Base-by-base conservation (phyloP, 768 basidiomycete genomes). In the Gloeostereum incarnatum region DNA sequence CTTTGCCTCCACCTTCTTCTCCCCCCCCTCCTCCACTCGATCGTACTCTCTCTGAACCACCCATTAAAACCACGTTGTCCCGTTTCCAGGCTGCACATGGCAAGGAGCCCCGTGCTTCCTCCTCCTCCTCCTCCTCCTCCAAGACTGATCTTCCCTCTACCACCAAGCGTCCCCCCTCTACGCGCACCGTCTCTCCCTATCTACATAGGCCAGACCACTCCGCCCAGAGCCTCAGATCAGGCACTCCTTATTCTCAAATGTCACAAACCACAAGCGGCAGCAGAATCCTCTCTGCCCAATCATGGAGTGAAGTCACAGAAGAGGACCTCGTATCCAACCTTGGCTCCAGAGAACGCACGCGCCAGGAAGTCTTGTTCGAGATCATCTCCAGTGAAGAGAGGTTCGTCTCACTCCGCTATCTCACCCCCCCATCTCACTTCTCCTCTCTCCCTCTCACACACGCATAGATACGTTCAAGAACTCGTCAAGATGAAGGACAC, bases 321-420 rank as follows among this genome's bases (percentile, higher is more conserved):
- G 90, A 88, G 40, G 93, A 97, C 58, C 75, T 97, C 30, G 87
- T 97, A 14, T 80, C 81, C 31, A 90, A 97, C 53, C 68, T 97
- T 24, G 89, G 91, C n/a, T 81, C 89, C 31, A 78, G 89, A 43
- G 93, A 97, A 57, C 77, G 93, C 41, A 96, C 93, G 26, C 75
- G 93, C 37, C 93, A 97, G 59, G 93, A 97, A 62, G 93, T 97
- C 5, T 60, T 97, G 19, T 96, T 90, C 67, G 93, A 97, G 65
- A 97, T 97, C 47, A 91, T 97, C 35, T 83, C 86, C 21, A 91
- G 88, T 48, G 93, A 97, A 62, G 91, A 97, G 58, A 78, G 92
- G 88, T 89, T 51, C 36, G 75, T 60, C 18, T 11, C 25, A 31
- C 31, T 27, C 39, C 14, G 20, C 34, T 27, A 38, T 36, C 11